Conservation (phyloP, 257 asterid species). For the Solanum infundibuliforme region DNA sequence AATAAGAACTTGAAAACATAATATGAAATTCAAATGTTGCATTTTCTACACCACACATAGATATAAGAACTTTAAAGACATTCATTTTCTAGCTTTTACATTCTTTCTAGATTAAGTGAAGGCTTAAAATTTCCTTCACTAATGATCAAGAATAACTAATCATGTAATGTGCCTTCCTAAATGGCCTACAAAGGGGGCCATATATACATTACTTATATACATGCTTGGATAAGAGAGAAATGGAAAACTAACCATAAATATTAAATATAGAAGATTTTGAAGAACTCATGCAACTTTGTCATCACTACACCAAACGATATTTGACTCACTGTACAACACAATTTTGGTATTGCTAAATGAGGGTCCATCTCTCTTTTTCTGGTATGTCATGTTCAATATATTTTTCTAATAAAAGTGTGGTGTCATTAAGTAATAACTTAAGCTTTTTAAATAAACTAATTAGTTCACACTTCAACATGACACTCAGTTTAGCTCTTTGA, state of each 20-base stretch:
- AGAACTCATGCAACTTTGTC: not conserved
- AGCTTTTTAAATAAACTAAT: too few species aligned
- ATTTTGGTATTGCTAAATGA: not conserved
- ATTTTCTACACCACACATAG: not conserved
- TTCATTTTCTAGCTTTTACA: too few species aligned
- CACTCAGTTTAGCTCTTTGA: too few species aligned
- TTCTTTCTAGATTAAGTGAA: too few species aligned
- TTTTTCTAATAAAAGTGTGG: not conserved
- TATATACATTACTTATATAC: not conserved
- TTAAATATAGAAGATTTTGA: not conserved
- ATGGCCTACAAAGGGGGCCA: too few species aligned
- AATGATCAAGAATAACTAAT: not conserved
- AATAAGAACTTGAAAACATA: not conserved
- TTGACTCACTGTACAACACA: not conserved
- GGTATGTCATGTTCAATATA: not conserved
- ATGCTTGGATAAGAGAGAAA: not conserved
- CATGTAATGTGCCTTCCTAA: not conserved
- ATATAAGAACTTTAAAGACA: not conserved
- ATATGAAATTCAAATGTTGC: not conserved
- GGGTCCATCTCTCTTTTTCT: not conserved
- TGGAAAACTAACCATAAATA: not conserved
- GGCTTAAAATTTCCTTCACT: not conserved
- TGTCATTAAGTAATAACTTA: too few species aligned
- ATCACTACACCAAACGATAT: not conserved
- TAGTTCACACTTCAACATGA: not conserved